Evolutionary conservation across 257 asterid species (phyloP).

Genomic region (Solanum infundibuliforme): DNA sequence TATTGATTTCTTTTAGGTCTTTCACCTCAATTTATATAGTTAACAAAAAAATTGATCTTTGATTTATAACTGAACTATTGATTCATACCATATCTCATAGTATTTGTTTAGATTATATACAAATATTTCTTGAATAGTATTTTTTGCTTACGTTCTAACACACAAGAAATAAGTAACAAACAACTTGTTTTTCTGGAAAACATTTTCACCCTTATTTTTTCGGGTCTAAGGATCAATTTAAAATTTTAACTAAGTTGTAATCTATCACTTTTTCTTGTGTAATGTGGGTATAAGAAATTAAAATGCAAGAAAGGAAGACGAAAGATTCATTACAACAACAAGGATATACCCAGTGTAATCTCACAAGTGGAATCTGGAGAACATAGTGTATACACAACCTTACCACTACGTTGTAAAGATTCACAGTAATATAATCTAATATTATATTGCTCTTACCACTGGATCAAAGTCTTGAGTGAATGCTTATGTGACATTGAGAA

Average conservation of each 20-base stretch:
- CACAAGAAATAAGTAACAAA: neutral
- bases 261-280: neutral
- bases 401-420: neutral
- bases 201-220: neutral
- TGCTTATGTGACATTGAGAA: neutral
- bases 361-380: accelerated
- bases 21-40: neutral
- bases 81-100: accelerated
- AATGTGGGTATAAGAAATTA: neutral
- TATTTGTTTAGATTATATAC: neutral
- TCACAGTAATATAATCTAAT: neutral
- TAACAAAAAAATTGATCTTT: neutral
- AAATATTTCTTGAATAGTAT: neutral
- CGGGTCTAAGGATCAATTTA: neutral
- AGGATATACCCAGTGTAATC: neutral
- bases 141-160: accelerated
- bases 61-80: neutral
- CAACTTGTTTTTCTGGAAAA: neutral
- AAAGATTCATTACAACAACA: neutral
- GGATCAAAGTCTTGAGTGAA: neutral
- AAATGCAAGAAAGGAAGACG: neutral
- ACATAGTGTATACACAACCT: accelerated
- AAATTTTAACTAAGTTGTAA: neutral
- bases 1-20: neutral
- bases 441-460: neutral